Evolutionary conservation across 2,329 filamentous ascomycete species (phyloP), one percentile per base, ranked within the genome.

Genomic region (Claviceps paspali): DNA sequence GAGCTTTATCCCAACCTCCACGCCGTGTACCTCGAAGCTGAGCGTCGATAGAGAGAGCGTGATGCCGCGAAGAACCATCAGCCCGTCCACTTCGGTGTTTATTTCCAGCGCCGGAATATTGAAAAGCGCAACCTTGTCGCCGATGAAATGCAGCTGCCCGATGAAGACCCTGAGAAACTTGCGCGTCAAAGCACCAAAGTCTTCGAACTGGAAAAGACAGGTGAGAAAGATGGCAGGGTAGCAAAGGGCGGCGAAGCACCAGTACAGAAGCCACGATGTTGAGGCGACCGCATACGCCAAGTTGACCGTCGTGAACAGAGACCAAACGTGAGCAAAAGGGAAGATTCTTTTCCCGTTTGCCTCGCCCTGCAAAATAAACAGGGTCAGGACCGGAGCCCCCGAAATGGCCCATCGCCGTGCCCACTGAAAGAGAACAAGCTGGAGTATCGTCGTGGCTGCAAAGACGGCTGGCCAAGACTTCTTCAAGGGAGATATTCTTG

Each of bases 241-340:
- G 26, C 38, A 40, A 7, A 37, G 7, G 10, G n/a, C 29, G 3
- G 38, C 26, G 26, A 40, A 40, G 2, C 18, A 14, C 33, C 34
- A 32, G 30, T 40, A 40, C 17, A 40, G 30, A 12, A 40, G 34
- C 38, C 38, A 40, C 12, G 38, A 40, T 5, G 34, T 40, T 5
- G 38, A 40, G 8, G 38, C 38, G 6, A 40, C n/a, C 12, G 38
- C 38, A 12, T 40, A 40, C 2, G 21, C 21, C 24, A 40, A 6
- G 15, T 40, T 40, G 10, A 40, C 14, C 6, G 38, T 40, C 24
- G 34, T 27, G 27, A 37, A 36, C 10, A 40, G 34, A 9, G 34
- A 18, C 38, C 38, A 40, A 6, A 37, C 34, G 14, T 40, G 38
- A 11, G 26, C 29, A 10, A 33, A 36, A 1, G 38, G 34, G 21